Conservation (phyloP, 306 rosid species). For the Dalbergia oliveri region DNA sequence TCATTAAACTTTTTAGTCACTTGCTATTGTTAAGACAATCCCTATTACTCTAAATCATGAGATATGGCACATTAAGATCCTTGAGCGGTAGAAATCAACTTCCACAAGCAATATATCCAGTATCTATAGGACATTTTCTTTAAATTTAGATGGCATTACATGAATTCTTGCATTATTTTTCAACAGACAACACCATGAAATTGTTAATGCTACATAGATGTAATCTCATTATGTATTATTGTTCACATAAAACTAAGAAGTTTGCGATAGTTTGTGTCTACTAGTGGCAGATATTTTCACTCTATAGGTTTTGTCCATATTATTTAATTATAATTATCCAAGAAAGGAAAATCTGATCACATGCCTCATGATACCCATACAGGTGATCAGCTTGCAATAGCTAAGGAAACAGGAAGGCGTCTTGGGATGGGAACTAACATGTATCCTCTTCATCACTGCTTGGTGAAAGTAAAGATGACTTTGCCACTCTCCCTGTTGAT, state of each 20-base stretch:
- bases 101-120: no score
- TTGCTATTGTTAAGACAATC: no score
- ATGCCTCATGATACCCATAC: constrained; percentile 32
- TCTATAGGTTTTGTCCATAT: neutral
- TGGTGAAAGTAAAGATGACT: constrained; percentile 58
- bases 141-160: constrained; percentile 13
- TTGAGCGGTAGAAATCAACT: neutral
- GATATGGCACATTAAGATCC: no score
- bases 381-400: constrained; percentile 88
- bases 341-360: constrained; percentile 1
- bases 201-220: no score
- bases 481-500: constrained; percentile 61
- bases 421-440: constrained; percentile 86
- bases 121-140: no score
- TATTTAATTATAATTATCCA: neutral
- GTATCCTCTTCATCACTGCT: constrained; percentile 83
- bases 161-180: no score
- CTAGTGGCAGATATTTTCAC: neutral
- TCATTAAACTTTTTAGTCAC: no score
- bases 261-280: constrained; percentile 6
- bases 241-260: neutral
- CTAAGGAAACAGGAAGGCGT: constrained; percentile 82
- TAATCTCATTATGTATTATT: neutral
- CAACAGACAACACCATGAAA: no score
- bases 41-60: no score